phyloP scores from a whole-genome alignment of 1,284 basidiomycete genomes.

The Agaricales sp. region DNA sequence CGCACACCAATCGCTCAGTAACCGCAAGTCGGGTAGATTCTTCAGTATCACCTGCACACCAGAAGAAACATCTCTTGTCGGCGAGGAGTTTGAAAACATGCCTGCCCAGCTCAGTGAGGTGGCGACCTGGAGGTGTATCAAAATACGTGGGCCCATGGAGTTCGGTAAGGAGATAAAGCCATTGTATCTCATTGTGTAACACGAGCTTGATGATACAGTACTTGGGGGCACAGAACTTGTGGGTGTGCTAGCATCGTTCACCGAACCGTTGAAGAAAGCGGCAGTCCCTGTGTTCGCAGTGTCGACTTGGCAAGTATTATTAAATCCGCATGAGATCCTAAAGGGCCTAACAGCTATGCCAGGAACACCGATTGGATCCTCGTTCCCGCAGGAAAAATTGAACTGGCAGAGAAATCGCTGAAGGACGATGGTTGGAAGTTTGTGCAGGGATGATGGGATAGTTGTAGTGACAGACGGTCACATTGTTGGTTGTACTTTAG shows the following conservation, averaged over 20 bases:
- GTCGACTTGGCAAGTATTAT: constrained; percentile 54
- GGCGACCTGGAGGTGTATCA: constrained; percentile 47
- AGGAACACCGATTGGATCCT: constrained; percentile 61
- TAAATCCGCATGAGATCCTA: not conserved
- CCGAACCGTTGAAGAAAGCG: constrained; percentile 43
- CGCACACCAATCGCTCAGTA: constrained; percentile 18
- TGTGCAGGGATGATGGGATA: not conserved
- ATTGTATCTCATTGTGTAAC: not conserved
- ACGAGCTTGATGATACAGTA: not conserved
- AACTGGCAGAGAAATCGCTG: constrained; percentile 31
- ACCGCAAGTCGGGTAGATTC: constrained; percentile 23
- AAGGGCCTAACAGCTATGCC: constrained; percentile 4
- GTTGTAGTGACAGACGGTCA: constrained; percentile 3
- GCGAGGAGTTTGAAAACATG: constrained; percentile 26
- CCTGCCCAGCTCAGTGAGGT: constrained; percentile 24
- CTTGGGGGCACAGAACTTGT: constrained; percentile 48
- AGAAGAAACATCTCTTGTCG: constrained; percentile 54
- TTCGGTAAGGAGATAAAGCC: constrained; percentile 48
- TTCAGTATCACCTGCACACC: constrained; percentile 48
- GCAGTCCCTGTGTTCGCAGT: constrained; percentile 50
- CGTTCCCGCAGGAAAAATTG: constrained; percentile 32
- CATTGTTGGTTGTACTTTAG: not conserved
- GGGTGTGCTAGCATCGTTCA: constrained; percentile 48
- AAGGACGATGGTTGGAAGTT: constrained; percentile 40
- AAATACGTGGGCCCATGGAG: constrained; percentile 57